Base-by-base conservation (phyloP, 176 grass and related monocot genomes). In the Elymus sibiricus region DNA sequence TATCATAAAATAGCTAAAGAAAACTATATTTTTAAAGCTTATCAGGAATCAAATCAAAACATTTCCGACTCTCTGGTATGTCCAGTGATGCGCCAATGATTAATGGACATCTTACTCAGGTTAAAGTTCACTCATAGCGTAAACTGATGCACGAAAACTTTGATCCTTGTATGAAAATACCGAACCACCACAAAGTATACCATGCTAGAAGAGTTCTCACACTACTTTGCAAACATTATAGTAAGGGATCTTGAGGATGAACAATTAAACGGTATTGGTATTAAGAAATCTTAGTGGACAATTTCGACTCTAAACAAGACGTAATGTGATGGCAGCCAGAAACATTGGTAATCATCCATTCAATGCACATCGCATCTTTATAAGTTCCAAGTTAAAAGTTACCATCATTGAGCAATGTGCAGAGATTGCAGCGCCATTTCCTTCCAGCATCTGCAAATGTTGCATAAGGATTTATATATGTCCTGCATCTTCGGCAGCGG, bases 341-440 rank as follows among this genome's bases (percentile, higher is more conserved):
- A 63, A 60, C 74, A 73, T n/a, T 22, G 7, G 17, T 16, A 53
- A 79, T 71, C 64, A 51, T 24, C 19, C 31, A 71, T 65, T 73
- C 34, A 62, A 64, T 28, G 79, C 11, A 53, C 22, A 74, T 17
- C 39, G 17, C 55, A 61, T 82, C 5, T 31, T 24, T 3, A 25
- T 7, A 19, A 75, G 67, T 2, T 79, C 11, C 3, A 76, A 80
- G 67, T 70, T 62, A 1, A 31, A 79, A 65, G n/a, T 86, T 94
- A 95, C 97, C 97, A 53, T 99, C 97, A 91, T 94, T 99, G 70
- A 94, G 97, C 82, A 99, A 86, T 1, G 90, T 84, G 93, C 97
- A 99, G 80, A 99, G 92, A 80, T 99, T 99, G 92, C 97, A 99
- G 70, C 90, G 90, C 97, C 97, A 99, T 76, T 96, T 99, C 71